These are phyloP conservation scores for Quercus ilex DNA, from an alignment of 306 rosid genomes.

Conservation along the genomic window DNA sequence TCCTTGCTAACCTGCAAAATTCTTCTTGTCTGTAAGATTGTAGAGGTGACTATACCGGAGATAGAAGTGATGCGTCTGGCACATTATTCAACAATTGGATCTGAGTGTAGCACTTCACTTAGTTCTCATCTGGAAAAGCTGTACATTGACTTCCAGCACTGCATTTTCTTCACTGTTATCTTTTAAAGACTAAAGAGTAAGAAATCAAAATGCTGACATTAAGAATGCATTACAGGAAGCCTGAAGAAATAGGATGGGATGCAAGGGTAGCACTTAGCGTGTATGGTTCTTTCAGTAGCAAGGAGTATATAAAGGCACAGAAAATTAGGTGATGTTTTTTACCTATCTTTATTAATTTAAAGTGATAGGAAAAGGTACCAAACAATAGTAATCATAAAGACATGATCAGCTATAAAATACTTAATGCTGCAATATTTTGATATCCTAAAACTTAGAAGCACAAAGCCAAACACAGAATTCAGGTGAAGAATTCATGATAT, in stretches of 20 bases:
- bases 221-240: constrained; percentile 43
- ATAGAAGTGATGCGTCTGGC: constrained; percentile 95
- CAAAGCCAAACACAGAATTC: neutral
- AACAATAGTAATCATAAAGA: neutral
- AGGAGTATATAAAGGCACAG: constrained; percentile 89
- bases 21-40: constrained; percentile 40
- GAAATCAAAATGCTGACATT: constrained; percentile 32
- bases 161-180: constrained; percentile 4
- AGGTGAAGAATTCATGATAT: no score
- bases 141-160: constrained; percentile 38
- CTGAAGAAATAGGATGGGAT: constrained; percentile 86
- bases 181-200: constrained; percentile 16
- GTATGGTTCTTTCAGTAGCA: constrained; percentile 73
- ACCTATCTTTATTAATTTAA: constrained; percentile 5
- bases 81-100: constrained; percentile 80
- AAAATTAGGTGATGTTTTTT: constrained; percentile 52
- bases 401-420: neutral
- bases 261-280: constrained; percentile 75
- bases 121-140: constrained; percentile 44
- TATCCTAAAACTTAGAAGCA: neutral
- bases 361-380: neutral
- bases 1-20: constrained; percentile 22
- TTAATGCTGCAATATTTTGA: neutral
- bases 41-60: constrained; percentile 90
- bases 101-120: constrained; percentile 67